Evolutionary conservation across 352 stramenopile species (phyloP), one percentile per base, ranked within the genome.

Genomic region (Globisporangium nodosum): DNA sequence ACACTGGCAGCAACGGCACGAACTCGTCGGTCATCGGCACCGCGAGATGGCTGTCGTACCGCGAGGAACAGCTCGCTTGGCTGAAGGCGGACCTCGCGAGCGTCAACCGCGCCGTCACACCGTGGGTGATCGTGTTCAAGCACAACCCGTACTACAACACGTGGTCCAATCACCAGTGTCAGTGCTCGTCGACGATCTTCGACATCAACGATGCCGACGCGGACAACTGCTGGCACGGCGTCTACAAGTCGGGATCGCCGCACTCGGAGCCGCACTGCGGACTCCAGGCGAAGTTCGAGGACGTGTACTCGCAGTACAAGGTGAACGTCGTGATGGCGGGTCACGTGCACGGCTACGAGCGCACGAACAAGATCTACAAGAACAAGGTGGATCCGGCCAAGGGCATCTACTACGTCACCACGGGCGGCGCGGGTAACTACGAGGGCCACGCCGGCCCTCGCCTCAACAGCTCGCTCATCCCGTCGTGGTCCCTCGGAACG

Each of bases 121-220:
- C 93, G n/a, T 98, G 92, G 90, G 65, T 98, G 6, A 71, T 98
- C 46, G 50, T 97, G 16, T 76, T 92, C 56, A 74, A 73, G 27
- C 87, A 96, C 66, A 74, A 81, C 47, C 78, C 81, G 3, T 85
- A 60, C 46, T 89, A 89, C 67, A 88, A 85, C 63, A 76, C 65
- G 21, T 88, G 81, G 72, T 65, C 43, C 13, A 70, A 77, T 54
- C 81, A 89, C 60, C 74, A 89, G 60, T 81, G 72, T 39, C 68
- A 74, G 24, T 81, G 69, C 37, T 73, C 68, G 42, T 58, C 66
- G 18, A 76, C 63, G 6, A 68, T 72, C 54, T 81, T 78, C 45
- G 66, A 71, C 2, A 74, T 78, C 33, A 52, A 66, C 54, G 61
- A 71, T 11, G 49, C 51, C 3, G 66, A 75, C 13, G 58, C 49